Conservation (phyloP, 2,329 filamentous ascomycete species). For the Fusarium illudens region DNA sequence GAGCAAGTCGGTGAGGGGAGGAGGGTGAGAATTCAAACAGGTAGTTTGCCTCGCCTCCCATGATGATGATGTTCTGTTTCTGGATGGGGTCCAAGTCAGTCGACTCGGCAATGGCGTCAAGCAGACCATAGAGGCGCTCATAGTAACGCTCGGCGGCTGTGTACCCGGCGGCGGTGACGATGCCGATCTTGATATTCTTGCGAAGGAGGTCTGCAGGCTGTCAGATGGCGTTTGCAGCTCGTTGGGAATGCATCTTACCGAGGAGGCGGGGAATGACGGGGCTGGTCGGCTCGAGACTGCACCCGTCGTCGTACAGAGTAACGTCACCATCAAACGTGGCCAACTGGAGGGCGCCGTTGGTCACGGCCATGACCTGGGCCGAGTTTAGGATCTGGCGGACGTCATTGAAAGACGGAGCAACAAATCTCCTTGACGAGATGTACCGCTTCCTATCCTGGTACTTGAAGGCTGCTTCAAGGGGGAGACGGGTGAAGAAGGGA, state of each 20-base stretch:
- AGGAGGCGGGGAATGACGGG: conserved; percentile 76
- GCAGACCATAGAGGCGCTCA: conserved; percentile 82
- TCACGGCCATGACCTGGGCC: conserved; percentile 92
- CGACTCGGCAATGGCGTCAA: conserved; percentile 76
- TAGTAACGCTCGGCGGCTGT: conserved; percentile 89
- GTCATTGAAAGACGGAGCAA: conserved; percentile 97
- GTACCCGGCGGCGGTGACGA: conserved; percentile 97
- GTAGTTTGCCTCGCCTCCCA: conserved; percentile 97
- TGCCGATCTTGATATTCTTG: conserved; percentile 84
- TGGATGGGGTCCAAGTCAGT: conserved; percentile 68
- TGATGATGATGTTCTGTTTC: conserved; percentile 84
- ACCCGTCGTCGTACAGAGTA: conserved; percentile 91
- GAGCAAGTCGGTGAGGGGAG: conserved; percentile 72
- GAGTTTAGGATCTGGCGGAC: conserved; percentile 93
- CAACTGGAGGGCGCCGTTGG: conserved; percentile 78
- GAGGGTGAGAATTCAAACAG: conserved; percentile 80
- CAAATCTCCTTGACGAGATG: conserved; percentile 91
- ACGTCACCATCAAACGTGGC: conserved; percentile 98
- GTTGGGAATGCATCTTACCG: conserved; percentile 44
- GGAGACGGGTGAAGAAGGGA: conserved; percentile 90
- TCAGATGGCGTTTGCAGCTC: conserved; percentile 4
- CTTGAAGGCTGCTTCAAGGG: conserved; percentile 88
- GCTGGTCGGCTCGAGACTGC: conserved; percentile 77
- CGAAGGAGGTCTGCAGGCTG: conserved; percentile 68
- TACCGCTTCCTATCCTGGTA: conserved; percentile 86